A percentile compares a stretch with the other conserved stretches of the same genome.
phyloP scores from a whole-genome alignment of 2,329 filamentous ascomycete genomes.

The Iodosphaeria phyllophila region DNA sequence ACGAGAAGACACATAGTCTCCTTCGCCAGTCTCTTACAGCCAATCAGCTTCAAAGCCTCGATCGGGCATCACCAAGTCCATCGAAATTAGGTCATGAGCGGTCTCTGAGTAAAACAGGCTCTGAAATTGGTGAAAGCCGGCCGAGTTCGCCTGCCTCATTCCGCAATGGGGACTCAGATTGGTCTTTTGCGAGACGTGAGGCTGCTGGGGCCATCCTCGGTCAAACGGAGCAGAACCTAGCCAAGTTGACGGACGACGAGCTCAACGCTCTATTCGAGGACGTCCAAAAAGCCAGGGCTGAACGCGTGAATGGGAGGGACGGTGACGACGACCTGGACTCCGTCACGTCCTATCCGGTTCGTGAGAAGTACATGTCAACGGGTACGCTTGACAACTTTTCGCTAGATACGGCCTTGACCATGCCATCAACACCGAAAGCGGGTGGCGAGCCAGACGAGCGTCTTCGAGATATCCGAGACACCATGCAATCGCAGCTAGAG shows the following conservation, averaged over 20 bases:
- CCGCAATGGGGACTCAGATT: slow-evolving; percentile 66
- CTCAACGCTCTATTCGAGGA: slow-evolving; percentile 88
- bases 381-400: slow-evolving; percentile 94
- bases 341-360: slow-evolving; percentile 64
- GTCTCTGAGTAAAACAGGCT: slow-evolving; percentile 58
- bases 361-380: slow-evolving; percentile 91
- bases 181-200: slow-evolving; percentile 83
- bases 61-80: slow-evolving; percentile 34
- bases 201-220: slow-evolving; percentile 84
- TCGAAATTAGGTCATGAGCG: slow-evolving; percentile 56
- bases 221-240: slow-evolving; percentile 68
- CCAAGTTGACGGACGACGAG: slow-evolving; percentile 80
- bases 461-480: slow-evolving; percentile 57
- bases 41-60: slow-evolving; percentile 40
- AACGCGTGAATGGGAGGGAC: slow-evolving; percentile 52
- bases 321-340: slow-evolving; percentile 85
- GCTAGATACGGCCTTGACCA: slow-evolving; percentile 79
- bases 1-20: slow-evolving; percentile 68
- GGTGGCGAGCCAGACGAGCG: slow-evolving; percentile 59
- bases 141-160: slow-evolving; percentile 63
- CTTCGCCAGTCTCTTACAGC: slow-evolving; percentile 65
- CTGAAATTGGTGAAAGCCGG: slow-evolving; percentile 60
- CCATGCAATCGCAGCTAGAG: slow-evolving; percentile 68
- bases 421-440: slow-evolving; percentile 78
- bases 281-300: slow-evolving; percentile 70